Evolutionary conservation across 352 stramenopile species (phyloP).

Genomic region (Pythium inflatum): DNA sequence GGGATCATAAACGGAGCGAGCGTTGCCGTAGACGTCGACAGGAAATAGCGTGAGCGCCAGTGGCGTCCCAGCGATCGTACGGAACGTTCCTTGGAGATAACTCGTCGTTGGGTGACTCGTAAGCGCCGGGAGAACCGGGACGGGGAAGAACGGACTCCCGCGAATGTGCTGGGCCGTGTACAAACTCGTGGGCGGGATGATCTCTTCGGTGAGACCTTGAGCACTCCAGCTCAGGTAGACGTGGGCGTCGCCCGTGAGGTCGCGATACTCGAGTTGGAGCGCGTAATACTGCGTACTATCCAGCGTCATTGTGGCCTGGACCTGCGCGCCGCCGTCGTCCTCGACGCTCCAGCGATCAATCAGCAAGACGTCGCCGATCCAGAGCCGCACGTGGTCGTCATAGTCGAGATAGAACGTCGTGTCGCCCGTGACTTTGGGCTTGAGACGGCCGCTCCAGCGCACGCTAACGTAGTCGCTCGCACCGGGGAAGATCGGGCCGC

Average conservation of each 20-base stretch:
- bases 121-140: slow-evolving; percentile 42
- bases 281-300: slow-evolving; percentile 47
- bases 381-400: slow-evolving; percentile 65
- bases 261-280: slow-evolving; percentile 67
- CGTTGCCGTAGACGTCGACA: slow-evolving; percentile 53
- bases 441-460: slow-evolving; percentile 72
- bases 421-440: slow-evolving; percentile 43
- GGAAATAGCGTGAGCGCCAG: slow-evolving; percentile 52
- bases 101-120: slow-evolving; percentile 33
- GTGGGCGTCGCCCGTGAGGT: slow-evolving; percentile 43
- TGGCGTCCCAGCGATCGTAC: slow-evolving; percentile 36
- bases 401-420: slow-evolving; percentile 52
- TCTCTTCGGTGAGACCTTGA: slow-evolving; percentile 37
- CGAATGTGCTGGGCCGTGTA: slow-evolving; percentile 57
- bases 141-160: slow-evolving; percentile 52
- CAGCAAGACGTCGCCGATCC: slow-evolving; percentile 62
- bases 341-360: slow-evolving; percentile 61
- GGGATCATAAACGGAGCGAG: slow-evolving; percentile 27
- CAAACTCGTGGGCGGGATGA: slow-evolving; percentile 49
- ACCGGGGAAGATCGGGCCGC: slow-evolving; percentile 48
- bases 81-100: slow-evolving; percentile 38
- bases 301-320: slow-evolving; percentile 36
- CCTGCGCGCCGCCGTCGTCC: slow-evolving; percentile 36
- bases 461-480: slow-evolving; percentile 61
- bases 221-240: slow-evolving; percentile 59